Evolutionary conservation across 2,329 filamentous ascomycete genomes (phyloP), one percentile per base, ranked within the genome.

Genomic region (Aureobasidium lini): DNA sequence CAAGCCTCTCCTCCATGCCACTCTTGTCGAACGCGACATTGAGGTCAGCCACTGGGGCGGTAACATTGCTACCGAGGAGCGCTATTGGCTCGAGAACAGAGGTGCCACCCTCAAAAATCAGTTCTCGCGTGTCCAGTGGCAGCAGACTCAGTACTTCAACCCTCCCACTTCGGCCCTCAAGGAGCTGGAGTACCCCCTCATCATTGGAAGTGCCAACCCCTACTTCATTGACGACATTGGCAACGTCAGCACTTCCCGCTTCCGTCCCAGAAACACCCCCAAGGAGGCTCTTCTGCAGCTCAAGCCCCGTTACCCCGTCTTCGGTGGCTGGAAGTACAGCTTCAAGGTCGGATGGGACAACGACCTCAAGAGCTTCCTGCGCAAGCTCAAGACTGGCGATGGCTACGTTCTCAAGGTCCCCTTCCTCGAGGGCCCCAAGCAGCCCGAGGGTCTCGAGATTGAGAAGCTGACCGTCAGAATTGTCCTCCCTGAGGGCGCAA

Each of bases 11-110:
- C 87, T 86, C 44, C 89, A 94, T 69, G 84, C 90, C 53, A 84
- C 85, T 36, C 79, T 84, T 15, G 79, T 99, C 61, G 90, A 97
- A 75, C 87, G 94, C 62, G 92, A 97, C 69, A 78, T 99, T 63
- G 94, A 99, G 73, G 87, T 99, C 67, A 95, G 90, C 71, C 94
- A 97, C 75, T 99, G 94, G 94, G 94, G 94, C 65, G 94, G 94
- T 63, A 99, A 99, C 71, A 76, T 97, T 57, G 94, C 94, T 1
- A 90, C 92, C 52, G 94, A 99, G 76, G 94, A 99, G 77, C 85
- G 90, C 60, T 96, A 96, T 76, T 90, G 87, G 73, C 81, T 97
- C 65, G 84, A 84, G 68, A 93, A 99, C 79, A 85, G 88, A 64
- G 94, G 88, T 64, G 95, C 94, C 52, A 87, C 88, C 39, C 72